A percentile compares a stretch with the other conserved stretches of the same genome.
These are phyloP conservation scores for Pythium oligandrum DNA, from an alignment of 352 stramenopile genomes.

Conservation along the genomic window DNA sequence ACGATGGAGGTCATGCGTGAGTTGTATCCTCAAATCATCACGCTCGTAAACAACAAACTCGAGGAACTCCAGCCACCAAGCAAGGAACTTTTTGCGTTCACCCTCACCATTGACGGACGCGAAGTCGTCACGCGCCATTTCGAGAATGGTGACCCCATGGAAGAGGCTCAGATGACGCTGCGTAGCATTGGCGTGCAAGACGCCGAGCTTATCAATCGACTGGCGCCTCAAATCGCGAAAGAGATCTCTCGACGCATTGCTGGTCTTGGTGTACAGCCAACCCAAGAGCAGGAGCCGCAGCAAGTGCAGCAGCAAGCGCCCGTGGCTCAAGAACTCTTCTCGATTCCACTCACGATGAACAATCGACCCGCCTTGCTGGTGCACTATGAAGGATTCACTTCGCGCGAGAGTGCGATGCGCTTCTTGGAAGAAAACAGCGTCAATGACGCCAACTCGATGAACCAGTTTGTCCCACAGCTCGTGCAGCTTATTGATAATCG, in stretches of 20 bases:
- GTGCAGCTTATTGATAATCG: slow-evolving; percentile 52
- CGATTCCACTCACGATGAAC: slow-evolving; percentile 56
- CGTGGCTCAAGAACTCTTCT: slow-evolving; percentile 48
- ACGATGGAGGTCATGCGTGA: slow-evolving; percentile 58
- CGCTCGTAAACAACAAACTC: slow-evolving; percentile 54
- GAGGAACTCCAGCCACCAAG: slow-evolving; percentile 42
- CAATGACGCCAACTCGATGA: slow-evolving; percentile 28
- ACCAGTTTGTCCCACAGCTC: slow-evolving; percentile 46
- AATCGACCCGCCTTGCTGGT: slow-evolving; percentile 41
- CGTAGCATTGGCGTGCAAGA: slow-evolving; percentile 37
- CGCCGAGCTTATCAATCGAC: slow-evolving; percentile 41
- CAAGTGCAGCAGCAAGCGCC: slow-evolving; percentile 6
- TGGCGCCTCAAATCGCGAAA: slow-evolving; percentile 54
- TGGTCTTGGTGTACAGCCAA: neutral
- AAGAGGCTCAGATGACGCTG: slow-evolving; percentile 54
- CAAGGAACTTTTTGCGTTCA: slow-evolving; percentile 59
- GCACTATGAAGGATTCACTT: slow-evolving; percentile 58
- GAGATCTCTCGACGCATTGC: slow-evolving; percentile 48
- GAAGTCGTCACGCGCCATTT: slow-evolving; percentile 60
- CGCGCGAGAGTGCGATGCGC: slow-evolving; percentile 45
- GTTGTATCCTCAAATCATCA: slow-evolving; percentile 54
- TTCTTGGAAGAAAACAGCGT: slow-evolving; percentile 64
- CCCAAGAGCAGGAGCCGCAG: slow-evolving; percentile 5
- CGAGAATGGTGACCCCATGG: slow-evolving; percentile 46
- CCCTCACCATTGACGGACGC: slow-evolving; percentile 43